A percentile compares a stretch with the other conserved stretches of the same genome.
phyloP scores from a whole-genome alignment of 176 grass and related monocot genomes.

The Carex pumila region DNA sequence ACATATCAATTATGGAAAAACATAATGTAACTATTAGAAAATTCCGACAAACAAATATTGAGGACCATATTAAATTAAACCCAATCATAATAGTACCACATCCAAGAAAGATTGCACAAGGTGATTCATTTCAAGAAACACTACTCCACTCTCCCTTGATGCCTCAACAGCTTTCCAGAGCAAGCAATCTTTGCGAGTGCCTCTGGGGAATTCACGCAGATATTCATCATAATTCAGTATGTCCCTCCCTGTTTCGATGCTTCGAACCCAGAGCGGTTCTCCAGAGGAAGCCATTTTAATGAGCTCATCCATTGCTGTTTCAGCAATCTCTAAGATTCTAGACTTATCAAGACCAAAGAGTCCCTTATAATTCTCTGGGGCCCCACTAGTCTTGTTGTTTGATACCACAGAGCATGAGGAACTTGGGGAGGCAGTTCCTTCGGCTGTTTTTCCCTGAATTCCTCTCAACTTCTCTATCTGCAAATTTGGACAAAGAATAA shows the following conservation, averaged over 20 bases:
- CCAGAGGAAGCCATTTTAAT: constrained; percentile 39
- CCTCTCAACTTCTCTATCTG: constrained; percentile 53
- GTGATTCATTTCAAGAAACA: constrained; percentile 38
- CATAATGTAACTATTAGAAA: neutral
- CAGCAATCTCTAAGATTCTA: constrained; percentile 37
- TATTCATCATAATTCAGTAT: constrained; percentile 84
- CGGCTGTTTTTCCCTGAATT: constrained; percentile 4
- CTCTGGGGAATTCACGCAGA: constrained; percentile 38
- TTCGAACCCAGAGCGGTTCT: constrained; percentile 63
- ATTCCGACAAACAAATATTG: neutral
- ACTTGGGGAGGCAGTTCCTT: neutral
- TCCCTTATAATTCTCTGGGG: constrained; percentile 22
- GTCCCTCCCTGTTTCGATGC: constrained; percentile 52
- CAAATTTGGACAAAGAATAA: neutral
- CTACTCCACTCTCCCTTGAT: constrained; percentile 37
- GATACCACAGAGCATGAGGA: constrained; percentile 21
- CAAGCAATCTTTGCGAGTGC: constrained; percentile 6
- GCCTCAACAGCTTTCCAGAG: constrained; percentile 42
- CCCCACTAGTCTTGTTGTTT: constrained; percentile 7
- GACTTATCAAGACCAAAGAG: constrained; percentile 33
- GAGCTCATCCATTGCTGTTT: constrained; percentile 49
- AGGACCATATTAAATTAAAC: constrained; percentile 11
- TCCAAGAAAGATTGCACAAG: constrained; percentile 70
- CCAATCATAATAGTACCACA: constrained; percentile 33
- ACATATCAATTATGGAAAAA: neutral